Percentiles rank a stretch among this genome's conserved stretches.
Conservation (phyloP, 2,329 filamentous ascomycete genomes). For the Exophiala dermatitidis region DNA sequence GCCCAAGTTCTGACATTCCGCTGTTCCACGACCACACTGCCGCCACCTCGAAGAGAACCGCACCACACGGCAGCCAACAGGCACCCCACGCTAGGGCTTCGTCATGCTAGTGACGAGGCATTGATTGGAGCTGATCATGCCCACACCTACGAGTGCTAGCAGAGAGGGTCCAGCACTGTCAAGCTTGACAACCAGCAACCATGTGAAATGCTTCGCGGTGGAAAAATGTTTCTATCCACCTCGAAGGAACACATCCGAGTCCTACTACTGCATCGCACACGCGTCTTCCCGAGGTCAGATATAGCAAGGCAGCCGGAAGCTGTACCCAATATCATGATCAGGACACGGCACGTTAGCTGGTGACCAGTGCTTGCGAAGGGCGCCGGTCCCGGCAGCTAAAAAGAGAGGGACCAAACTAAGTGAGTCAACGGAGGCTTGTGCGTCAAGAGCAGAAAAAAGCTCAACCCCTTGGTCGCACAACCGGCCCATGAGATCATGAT, state of each 20-base stretch:
- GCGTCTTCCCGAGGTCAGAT: no score
- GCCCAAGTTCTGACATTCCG: background rate
- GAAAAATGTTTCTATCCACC: no score
- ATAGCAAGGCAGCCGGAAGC: no score
- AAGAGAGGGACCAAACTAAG: background rate
- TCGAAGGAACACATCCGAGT: no score
- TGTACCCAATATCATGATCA: no score
- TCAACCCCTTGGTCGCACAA: background rate
- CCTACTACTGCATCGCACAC: no score
- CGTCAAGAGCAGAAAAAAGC: background rate
- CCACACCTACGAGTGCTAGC: background rate
- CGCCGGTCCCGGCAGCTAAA: background rate
- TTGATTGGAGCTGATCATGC: background rate
- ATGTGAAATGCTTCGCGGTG: no score
- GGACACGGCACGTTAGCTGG: background rate
- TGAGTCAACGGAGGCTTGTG: background rate
- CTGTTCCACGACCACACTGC: background rate
- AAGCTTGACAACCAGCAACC: no score
- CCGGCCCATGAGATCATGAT: background rate
- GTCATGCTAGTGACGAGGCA: background rate
- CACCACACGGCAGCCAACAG: background rate
- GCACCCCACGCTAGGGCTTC: slow-evolving; percentile 9
- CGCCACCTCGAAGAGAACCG: background rate
- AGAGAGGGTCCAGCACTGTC: background rate
- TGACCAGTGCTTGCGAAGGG: background rate